Evolutionary conservation across 768 basidiomycete species (phyloP), one percentile per base, ranked within the genome.

Genomic region (Neoboletus subvelutipes): DNA sequence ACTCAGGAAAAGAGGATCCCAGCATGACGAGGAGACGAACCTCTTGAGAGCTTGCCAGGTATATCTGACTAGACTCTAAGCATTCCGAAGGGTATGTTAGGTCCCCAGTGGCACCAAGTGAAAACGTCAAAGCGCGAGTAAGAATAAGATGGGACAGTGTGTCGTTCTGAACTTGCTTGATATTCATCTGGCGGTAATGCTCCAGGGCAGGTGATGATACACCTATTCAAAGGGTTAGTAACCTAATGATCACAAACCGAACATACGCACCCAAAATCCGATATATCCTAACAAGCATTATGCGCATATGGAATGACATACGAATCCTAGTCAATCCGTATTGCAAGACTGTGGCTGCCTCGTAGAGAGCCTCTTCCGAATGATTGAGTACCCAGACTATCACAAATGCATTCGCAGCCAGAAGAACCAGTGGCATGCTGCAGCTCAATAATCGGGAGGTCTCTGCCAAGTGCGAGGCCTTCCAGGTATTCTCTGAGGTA

Each of bases 111-210:
- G 88, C 78, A 43, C 88, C 86, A 39, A 88, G 74, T 3, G 90
- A 92, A 76, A 92, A 95, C 0, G 85, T 89, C 22, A 86, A 83
- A 12, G 87, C 82, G 22, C 93, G 83, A 20, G 89, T 84, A 41
- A 94, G 80, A 50, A 94, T 72, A 53, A 92, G 81, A 67, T 96
- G 91, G 2, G 91, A 92, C 9, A 97, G 77, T 1, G 94, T 96
- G 65, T 97, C 94, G 55, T 88, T 82, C 68, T 96, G 93, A 24
- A 95, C 81, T 64, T 92, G 88, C 69, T 94, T 94, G 59, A 91
- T 77, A 58, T 86, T 84, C 76, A 95, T 78, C 24, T 77, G 74
- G 29, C 85, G 84, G 68, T 92, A 95, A 65, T 94, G 92, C 52
- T 91, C 86, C 59, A 93, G 61, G 4, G 90, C 86, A 41, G 84